Evolutionary conservation across 441 rosid genomes (phyloP), one percentile per base, ranked within the genome.

Genomic region (Iberis amara): DNA sequence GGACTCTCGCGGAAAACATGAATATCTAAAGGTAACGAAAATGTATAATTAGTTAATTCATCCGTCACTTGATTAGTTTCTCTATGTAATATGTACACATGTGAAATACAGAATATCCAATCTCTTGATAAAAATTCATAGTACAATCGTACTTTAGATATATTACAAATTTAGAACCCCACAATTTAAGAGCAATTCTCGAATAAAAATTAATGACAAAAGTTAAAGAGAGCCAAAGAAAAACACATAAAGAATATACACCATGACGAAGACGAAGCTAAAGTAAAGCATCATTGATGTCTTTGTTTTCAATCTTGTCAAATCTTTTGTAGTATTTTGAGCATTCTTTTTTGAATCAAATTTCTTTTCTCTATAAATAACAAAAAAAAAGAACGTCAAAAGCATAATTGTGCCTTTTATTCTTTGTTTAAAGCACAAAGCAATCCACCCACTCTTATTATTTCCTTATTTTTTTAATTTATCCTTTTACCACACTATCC

Each of bases 351-450:
- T 58, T 44, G 15, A 58, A 58, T 45, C 3, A 58, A 30, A 31
- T 50, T 46, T 42, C 46, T 63, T 49, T 30, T 11, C 39, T 23
- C 7, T 39, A 53, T 35, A 52, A 14, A 33, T 11, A 11, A 13
- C n/a, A 24, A 39, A 8, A 28, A 4, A 13, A 43, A 52, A 28
- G 3, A 35, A 42, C 37, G 18, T 41, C 9, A 65, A 57, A 65
- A 65, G 54, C 59, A 51, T 4, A 11, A 7, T 48, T 47, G 48
- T 60, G 66, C 60, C 53, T 60, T 55, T 60, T 41, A 13, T 27
- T 59, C 45, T 59, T 59, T 39, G 28, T 59, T 52, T 66, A 65
- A 65, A 65, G 65, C 70, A 66, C 65, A 66, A 53, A 66, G 61
- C 61, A 66, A 59, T 27, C 55, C 60, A 65, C 65, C 65, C 55